These are phyloP conservation scores for Chlorella sp. DNA, from an alignment of 139 green algal genomes.

Conservation along the genomic window DNA sequence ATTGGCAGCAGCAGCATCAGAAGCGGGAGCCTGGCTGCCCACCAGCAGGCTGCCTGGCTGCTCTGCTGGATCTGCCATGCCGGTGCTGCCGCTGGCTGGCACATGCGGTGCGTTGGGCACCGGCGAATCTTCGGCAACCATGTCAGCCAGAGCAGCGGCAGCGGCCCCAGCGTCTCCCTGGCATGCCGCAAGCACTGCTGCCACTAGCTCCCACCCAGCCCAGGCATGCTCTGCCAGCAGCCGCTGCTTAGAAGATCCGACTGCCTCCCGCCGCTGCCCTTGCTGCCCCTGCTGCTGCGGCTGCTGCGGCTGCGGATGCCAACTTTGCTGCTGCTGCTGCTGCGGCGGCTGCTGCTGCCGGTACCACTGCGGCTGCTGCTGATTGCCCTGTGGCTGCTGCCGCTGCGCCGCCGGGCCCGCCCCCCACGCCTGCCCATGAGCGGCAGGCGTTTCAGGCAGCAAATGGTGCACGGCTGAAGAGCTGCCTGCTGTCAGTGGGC, in stretches of 20 bases:
- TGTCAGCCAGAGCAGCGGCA: not conserved
- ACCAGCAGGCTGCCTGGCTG: too few relatives aligned
- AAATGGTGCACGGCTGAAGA: too few relatives aligned
- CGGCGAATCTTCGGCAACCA: not conserved
- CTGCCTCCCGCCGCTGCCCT: not conserved
- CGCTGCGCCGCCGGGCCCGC: too few relatives aligned
- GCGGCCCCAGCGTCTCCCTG: not conserved
- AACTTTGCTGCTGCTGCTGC: not conserved
- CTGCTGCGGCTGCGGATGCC: not conserved
- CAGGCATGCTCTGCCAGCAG: not conserved
- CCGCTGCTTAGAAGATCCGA: not conserved
- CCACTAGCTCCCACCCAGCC: conserved; percentile 14
- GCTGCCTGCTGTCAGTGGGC: not conserved
- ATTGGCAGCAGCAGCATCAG: too few relatives aligned
- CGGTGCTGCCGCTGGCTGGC: not conserved
- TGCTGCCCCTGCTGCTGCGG: not conserved
- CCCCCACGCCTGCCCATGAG: too few relatives aligned
- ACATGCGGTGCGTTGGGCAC: too few relatives aligned
- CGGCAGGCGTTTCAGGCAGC: too few relatives aligned
- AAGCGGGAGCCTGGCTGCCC: too few relatives aligned
- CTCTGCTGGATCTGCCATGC: not conserved
- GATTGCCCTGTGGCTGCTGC: not conserved
- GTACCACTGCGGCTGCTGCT: not conserved
- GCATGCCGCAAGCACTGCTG: not conserved
- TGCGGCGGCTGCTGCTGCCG: not conserved